These are phyloP conservation scores for Scleroderma citrinum DNA, from an alignment of 768 basidiomycete genomes.

Conservation along the genomic window DNA sequence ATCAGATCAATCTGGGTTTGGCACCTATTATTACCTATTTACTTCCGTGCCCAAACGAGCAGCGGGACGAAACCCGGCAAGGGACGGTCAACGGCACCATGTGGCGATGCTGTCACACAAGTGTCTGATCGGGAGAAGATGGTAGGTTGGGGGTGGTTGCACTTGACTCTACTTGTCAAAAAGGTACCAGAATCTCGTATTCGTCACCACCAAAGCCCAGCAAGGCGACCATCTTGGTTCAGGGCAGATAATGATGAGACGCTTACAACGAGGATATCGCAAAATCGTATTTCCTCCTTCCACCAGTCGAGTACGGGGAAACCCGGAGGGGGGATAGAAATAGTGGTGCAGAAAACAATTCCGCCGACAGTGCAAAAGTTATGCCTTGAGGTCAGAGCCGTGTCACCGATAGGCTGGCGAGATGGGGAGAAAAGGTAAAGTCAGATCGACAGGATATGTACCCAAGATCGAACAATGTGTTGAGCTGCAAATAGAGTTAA, in stretches of 20 bases:
- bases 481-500: slow-evolving; percentile 27
- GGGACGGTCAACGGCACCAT: slow-evolving; percentile 13
- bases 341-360: slow-evolving; percentile 8
- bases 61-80: slow-evolving; percentile 27
- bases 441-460: slow-evolving; percentile 19
- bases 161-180: slow-evolving; percentile 9
- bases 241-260: neutral
- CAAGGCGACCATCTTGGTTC: neutral
- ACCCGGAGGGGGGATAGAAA: too few relatives aligned
- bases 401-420: slow-evolving; percentile 38
- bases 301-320: too few relatives aligned
- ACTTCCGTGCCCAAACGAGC: too few relatives aligned
- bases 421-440: slow-evolving; percentile 28
- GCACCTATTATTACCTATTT: too few relatives aligned
- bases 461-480: slow-evolving; percentile 26
- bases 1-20: too few relatives aligned
- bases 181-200: slow-evolving; percentile 4
- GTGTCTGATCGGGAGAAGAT: slow-evolving; percentile 19
- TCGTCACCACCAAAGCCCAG: neutral
- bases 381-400: slow-evolving; percentile 35
- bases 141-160: neutral
- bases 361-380: slow-evolving; percentile 27
- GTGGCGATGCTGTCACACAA: slow-evolving; percentile 24
- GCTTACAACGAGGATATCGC: neutral
- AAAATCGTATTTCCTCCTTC: too few relatives aligned